Evolutionary conservation across 495 filamentous ascomycete species (phyloP).

Genomic region (Letharia lupina): DNA sequence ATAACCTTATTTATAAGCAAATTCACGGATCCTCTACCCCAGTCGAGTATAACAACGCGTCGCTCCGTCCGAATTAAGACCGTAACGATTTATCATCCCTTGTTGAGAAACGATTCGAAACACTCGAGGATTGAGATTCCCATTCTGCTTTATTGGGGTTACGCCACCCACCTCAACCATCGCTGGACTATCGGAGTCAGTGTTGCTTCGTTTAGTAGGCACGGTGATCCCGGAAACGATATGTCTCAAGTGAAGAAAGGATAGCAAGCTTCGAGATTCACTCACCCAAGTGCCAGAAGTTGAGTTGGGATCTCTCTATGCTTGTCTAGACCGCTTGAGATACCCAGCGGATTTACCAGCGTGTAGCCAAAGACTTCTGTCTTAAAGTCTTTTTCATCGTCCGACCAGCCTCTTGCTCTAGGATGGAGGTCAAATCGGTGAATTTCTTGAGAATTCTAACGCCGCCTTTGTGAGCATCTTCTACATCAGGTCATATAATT

Average conservation of each 20-base stretch:
- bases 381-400: neutral
- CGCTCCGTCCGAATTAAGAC: neutral
- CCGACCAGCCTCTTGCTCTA: too few relatives aligned
- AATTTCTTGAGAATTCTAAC: neutral
- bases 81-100: neutral
- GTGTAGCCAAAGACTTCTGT: neutral
- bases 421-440: neutral
- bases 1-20: neutral
- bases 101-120: neutral
- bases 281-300: neutral
- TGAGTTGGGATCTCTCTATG: neutral
- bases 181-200: neutral
- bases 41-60: neutral
- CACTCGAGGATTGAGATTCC: neutral
- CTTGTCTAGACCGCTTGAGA: neutral
- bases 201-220: neutral
- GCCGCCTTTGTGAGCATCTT: too few relatives aligned
- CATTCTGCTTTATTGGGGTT: neutral
- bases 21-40: neutral
- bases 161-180: neutral
- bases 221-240: neutral
- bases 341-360: neutral
- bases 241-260: neutral
- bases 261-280: neutral
- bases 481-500: too few relatives aligned